Evolutionary conservation across 176 grass and related monocot genomes (phyloP).

Genomic region (Thinopyrum elongatum): DNA sequence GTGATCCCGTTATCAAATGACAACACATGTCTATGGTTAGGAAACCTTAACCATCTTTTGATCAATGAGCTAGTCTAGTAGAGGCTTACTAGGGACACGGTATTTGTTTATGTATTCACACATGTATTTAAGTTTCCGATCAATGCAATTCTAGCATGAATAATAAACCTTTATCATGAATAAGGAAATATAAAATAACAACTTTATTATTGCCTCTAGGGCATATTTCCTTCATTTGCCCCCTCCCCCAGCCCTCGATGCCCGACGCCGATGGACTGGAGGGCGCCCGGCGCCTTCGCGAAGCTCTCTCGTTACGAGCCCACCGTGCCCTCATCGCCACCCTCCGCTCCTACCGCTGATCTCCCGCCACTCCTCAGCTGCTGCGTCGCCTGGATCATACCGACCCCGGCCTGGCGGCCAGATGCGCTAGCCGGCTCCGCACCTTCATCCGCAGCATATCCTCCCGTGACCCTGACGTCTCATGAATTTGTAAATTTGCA

Average conservation of each 20-base stretch:
- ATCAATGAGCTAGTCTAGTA: too few relatives aligned
- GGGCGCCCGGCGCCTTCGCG: background rate
- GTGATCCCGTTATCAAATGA: too few relatives aligned
- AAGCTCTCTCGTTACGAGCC: background rate
- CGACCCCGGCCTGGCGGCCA: background rate
- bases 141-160: too few relatives aligned
- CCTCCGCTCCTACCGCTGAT: background rate
- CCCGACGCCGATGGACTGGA: background rate
- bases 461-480: constrained; percentile 5
- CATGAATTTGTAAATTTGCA: background rate
- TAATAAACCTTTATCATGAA: too few relatives aligned
- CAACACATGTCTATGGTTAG: too few relatives aligned
- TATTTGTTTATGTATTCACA: too few relatives aligned
- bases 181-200: too few relatives aligned
- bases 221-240: too few relatives aligned
- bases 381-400: background rate
- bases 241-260: background rate
- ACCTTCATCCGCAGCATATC: constrained; percentile 2
- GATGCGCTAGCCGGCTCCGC: background rate
- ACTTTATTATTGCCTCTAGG: too few relatives aligned
- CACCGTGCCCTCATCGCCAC: background rate
- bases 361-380: background rate
- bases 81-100: too few relatives aligned
- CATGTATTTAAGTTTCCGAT: too few relatives aligned
- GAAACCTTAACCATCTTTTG: too few relatives aligned